A percentile compares a stretch with the other conserved stretches of the same genome.
phyloP scores from a whole-genome alignment of 2,329 filamentous ascomycete genomes.

The Neofusicoccum kwambonambiense region DNA sequence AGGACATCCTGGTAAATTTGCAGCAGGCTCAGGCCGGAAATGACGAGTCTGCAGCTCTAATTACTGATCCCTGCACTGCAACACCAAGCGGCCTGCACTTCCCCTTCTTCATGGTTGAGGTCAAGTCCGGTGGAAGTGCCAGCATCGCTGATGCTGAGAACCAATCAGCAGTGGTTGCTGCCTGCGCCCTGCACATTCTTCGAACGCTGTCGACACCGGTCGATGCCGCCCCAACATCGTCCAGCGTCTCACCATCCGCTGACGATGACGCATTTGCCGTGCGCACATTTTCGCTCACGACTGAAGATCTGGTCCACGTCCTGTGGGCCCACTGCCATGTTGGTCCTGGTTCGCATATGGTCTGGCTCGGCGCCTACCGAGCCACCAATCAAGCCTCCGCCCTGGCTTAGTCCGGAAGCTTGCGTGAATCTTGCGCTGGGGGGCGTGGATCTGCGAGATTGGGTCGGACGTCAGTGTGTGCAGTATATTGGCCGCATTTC shows the following conservation, averaged over 20 bases:
- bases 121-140: background rate
- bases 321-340: background rate
- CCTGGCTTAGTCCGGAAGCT: background rate
- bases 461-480: background rate
- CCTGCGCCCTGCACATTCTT: background rate
- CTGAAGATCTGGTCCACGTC: background rate
- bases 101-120: background rate
- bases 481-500: background rate
- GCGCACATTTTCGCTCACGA: background rate
- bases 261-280: background rate
- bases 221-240: background rate
- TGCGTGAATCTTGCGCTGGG: background rate
- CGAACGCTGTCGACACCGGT: background rate
- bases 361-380: constrained; percentile 1
- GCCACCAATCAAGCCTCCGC: background rate
- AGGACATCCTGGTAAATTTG: background rate
- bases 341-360: background rate
- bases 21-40: background rate
- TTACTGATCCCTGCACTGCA: background rate
- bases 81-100: background rate
- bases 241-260: background rate
- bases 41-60: background rate
- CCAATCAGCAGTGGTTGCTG: background rate
- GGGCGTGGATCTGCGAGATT: background rate
- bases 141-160: background rate